phyloP scores from a whole-genome alignment of 768 basidiomycete genomes.

The Leccinum truebloodii region DNA sequence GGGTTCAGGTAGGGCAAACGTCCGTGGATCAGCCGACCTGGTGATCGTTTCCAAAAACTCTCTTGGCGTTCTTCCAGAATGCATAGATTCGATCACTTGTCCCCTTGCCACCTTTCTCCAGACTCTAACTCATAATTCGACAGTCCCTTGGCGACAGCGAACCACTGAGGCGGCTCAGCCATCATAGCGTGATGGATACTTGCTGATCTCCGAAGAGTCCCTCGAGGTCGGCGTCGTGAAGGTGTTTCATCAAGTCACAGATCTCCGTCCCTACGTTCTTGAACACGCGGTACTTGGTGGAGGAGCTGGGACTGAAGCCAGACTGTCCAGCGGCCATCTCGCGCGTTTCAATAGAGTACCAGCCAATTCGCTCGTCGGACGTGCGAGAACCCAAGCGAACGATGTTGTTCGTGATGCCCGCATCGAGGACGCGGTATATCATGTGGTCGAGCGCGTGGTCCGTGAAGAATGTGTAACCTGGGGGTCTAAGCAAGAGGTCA shows the following conservation, averaged over 20 bases:
- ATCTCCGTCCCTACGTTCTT: slow-evolving; percentile 51
- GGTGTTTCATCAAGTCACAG: slow-evolving; percentile 43
- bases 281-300: slow-evolving; percentile 38
- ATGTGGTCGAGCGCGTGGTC: slow-evolving; percentile 82
- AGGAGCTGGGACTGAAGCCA: slow-evolving; percentile 39
- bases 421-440: slow-evolving; percentile 63
- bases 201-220: slow-evolving; percentile 39
- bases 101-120: slow-evolving; percentile 37
- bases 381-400: slow-evolving; percentile 74
- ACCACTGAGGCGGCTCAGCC: slow-evolving; percentile 48
- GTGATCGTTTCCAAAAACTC: slow-evolving; percentile 40
- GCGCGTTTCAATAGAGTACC: slow-evolving; percentile 60
- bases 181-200: slow-evolving; percentile 48
- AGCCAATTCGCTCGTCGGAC: slow-evolving; percentile 55
- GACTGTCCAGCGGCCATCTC: slow-evolving; percentile 48
- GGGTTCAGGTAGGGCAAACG: background rate
- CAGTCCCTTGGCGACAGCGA: slow-evolving; percentile 29
- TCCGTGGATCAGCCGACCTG: background rate
- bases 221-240: slow-evolving; percentile 37
- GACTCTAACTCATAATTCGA: slow-evolving; percentile 16
- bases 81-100: slow-evolving; percentile 37
- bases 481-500: slow-evolving; percentile 50
- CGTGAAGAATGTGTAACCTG: slow-evolving; percentile 54
- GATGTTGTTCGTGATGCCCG: slow-evolving; percentile 58
- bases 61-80: slow-evolving; percentile 50